Base-by-base conservation (phyloP, 2,329 filamentous ascomycete genomes). In the Trichoderma sp. region DNA sequence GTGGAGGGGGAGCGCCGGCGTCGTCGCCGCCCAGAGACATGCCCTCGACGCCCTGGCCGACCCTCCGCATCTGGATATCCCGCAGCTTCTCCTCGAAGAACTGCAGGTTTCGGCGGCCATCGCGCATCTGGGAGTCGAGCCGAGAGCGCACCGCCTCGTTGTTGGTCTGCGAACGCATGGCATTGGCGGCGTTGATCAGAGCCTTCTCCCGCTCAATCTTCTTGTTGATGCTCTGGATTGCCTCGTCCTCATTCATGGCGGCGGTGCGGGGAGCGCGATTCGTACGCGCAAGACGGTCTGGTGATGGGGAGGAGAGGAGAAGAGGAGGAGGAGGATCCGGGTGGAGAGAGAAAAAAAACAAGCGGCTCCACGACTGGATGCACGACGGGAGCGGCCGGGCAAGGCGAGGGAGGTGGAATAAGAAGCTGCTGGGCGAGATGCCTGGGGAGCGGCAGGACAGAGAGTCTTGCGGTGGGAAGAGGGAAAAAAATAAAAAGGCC, bases 171-270 rank as follows among this genome's bases (percentile, higher is more conserved):
- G 95, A 92, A 83, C 94, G 92, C 95, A 99, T 97, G 78, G 93
- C 90, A 84, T 93, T 96, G 77, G 95, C 95, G 78, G 94, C 95
- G 82, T 93, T 93, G 86, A 99, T 96, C 80, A 98, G 91, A 78
- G 92, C 93, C 87, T 95, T 95, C 84, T 99, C 96, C 82, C 95
- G 91, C 87, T 98, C 94, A 83, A 99, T 98, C 92, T 99, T 98
- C 86, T 91, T 92, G 85, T 92, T 90, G 84, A 99, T 94, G 82
- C 94, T 92, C 83, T 90, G 90, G 83, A 90, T 86, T 76, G 87
- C 86, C 78, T 90, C 87, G 74, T 90, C 88, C 80, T 90, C 88
- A 81, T 87, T 88, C 87, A 90, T 91, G 81, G 80, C 84, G 83
- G 82, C 43, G 43, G 81, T 79, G 80, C 26, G 77, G 76, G 78